Conservation (phyloP, 495 filamentous ascomycete species). For the Lasiosphaeria ovina region DNA sequence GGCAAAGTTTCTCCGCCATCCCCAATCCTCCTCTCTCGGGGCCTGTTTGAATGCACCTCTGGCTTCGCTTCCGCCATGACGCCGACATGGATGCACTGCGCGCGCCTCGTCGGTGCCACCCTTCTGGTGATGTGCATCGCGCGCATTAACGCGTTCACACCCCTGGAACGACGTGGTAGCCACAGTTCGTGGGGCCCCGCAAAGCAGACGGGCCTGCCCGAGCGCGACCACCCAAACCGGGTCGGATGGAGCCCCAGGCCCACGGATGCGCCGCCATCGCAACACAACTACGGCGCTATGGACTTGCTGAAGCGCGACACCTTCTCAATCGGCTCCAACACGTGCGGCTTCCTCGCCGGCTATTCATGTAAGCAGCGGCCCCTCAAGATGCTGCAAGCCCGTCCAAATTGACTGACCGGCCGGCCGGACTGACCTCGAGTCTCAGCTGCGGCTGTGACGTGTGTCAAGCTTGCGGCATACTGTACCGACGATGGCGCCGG, state of each 20-base stretch:
- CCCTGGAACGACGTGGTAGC: conserved; percentile 1
- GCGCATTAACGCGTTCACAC: conserved; percentile 2
- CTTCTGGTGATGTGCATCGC: too few relatives aligned
- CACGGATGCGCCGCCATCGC: conserved; percentile 8
- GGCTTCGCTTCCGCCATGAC: too few relatives aligned
- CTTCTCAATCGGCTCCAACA: conserved; percentile 10
- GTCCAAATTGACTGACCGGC: too few relatives aligned
- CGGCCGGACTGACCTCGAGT: not conserved
- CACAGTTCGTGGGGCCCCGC: conserved; percentile 15
- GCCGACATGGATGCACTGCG: too few relatives aligned
- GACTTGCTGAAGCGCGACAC: conserved; percentile 11
- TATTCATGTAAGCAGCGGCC: conserved; percentile 4
- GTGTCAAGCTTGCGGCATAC: conserved; percentile 10
- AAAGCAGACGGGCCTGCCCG: conserved; percentile 9
- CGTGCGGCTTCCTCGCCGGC: conserved; percentile 13
- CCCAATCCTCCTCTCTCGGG: too few relatives aligned
- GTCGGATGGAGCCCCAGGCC: conserved; percentile 17
- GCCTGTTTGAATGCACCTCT: too few relatives aligned
- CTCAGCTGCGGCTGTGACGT: conserved; percentile 12
- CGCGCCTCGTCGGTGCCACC: too few relatives aligned
- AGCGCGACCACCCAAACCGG: not conserved
- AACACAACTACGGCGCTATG: conserved; percentile 12
- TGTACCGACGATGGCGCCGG: conserved; percentile 17
- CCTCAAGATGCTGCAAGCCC: too few relatives aligned
- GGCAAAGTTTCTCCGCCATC: too few relatives aligned